Conservation (phyloP, 495 filamentous ascomycete species). For the Parathielavia hyrcaniae region DNA sequence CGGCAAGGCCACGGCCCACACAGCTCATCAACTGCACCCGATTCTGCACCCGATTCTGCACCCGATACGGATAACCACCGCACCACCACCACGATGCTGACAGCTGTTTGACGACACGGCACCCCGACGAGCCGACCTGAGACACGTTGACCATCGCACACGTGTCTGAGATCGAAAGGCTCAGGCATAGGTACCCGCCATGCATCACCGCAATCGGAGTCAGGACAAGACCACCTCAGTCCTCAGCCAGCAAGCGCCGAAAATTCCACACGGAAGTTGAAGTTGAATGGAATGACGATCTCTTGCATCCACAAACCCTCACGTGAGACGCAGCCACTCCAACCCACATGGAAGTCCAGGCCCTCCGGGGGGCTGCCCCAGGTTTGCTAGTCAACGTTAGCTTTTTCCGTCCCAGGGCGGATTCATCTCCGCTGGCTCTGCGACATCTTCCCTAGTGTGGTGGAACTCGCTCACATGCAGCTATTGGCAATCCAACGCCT, state of each 20-base stretch:
- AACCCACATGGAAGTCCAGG: neutral
- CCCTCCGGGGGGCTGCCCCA: constrained; percentile 2
- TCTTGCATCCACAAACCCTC: neutral
- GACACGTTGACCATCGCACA: too few species aligned
- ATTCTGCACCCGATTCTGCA: neutral
- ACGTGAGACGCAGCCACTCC: constrained; percentile 3
- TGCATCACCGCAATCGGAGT: neutral
- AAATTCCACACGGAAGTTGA: constrained; percentile 5
- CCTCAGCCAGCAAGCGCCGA: neutral
- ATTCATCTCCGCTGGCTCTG: too few species aligned
- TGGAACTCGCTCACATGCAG: too few species aligned
- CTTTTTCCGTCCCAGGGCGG: neutral
- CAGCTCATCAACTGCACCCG: neutral
- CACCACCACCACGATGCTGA: neutral
- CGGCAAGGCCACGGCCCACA: too few species aligned
- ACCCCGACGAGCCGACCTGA: too few species aligned
- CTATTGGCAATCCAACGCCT: too few species aligned
- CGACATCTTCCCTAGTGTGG: neutral
- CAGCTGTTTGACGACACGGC: neutral
- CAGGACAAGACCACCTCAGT: neutral
- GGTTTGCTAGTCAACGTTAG: constrained; percentile 7
- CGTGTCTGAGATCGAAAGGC: neutral
- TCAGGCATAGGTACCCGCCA: neutral
- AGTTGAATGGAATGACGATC: constrained; percentile 3
- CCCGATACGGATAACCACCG: too few species aligned